These are phyloP conservation scores for Neocucurbitaria cava DNA, from an alignment of 2,329 filamentous ascomycete species.

Conservation along the genomic window DNA sequence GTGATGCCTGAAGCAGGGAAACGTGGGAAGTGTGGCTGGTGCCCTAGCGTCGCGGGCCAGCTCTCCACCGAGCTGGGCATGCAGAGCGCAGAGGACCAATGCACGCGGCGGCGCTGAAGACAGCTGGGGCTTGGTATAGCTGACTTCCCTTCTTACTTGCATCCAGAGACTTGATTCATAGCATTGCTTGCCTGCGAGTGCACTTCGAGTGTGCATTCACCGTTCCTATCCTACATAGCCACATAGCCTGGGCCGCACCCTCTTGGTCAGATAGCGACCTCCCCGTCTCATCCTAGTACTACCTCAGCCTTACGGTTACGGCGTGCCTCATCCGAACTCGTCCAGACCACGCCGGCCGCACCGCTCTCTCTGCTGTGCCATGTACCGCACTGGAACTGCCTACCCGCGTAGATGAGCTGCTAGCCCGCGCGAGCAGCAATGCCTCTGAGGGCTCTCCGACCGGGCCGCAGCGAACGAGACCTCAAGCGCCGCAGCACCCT, in stretches of 20 bases:
- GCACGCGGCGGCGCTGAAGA: conserved; percentile 12
- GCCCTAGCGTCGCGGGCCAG: not conserved
- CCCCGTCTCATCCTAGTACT: conserved; percentile 18
- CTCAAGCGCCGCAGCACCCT: conserved; percentile 54
- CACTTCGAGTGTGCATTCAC: not conserved
- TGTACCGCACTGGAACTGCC: conserved; percentile 36
- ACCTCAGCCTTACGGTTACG: conserved; percentile 18
- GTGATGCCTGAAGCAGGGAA: not conserved
- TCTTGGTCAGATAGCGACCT: conserved; percentile 12
- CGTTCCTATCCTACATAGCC: too few species aligned
- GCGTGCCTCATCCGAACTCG: conserved; percentile 10
- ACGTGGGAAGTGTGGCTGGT: conserved; percentile 17
- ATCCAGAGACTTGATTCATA: not conserved
- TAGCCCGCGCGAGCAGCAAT: conserved; percentile 44
- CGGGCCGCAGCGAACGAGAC: conserved; percentile 49
- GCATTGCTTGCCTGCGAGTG: conserved; percentile 3
- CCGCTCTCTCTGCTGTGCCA: conserved; percentile 34
- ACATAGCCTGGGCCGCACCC: not conserved
- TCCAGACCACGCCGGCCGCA: conserved; percentile 7
- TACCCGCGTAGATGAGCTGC: conserved; percentile 46
- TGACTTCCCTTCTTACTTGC: not conserved
- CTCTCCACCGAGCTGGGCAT: conserved; percentile 18
- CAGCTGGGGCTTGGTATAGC: not conserved
- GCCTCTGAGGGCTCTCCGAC: conserved; percentile 49
- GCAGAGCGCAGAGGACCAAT: conserved; percentile 14